Evolutionary conservation across 352 stramenopile species (phyloP).

Genomic region (Globisporangium abappressorium): DNA sequence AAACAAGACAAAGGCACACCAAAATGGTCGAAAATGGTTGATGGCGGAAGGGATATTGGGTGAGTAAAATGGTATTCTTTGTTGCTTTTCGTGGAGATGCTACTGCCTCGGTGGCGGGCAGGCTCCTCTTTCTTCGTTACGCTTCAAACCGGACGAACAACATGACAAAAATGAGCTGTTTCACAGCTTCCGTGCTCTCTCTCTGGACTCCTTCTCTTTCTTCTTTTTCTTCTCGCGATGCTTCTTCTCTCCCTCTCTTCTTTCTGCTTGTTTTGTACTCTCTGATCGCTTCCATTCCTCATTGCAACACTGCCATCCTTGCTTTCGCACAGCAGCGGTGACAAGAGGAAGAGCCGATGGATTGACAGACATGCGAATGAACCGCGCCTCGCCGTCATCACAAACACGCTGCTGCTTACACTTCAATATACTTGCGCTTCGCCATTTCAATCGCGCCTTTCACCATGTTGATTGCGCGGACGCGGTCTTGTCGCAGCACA

Average conservation of each 20-base stretch:
- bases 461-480: slow-evolving; percentile 88
- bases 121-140: slow-evolving; percentile 11
- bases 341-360: background rate
- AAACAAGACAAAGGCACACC: background rate
- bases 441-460: slow-evolving; percentile 82
- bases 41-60: background rate
- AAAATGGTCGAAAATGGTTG: background rate
- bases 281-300: background rate
- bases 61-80: background rate
- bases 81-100: background rate
- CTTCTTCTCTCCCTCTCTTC: background rate
- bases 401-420: slow-evolving; percentile 24
- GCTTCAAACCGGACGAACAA: slow-evolving; percentile 18
- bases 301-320: background rate
- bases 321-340: slow-evolving; percentile 3
- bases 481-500: slow-evolving; percentile 79
- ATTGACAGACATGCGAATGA: background rate
- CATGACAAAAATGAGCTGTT: slow-evolving; percentile 18
- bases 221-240: background rate
- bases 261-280: background rate
- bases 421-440: slow-evolving; percentile 75
- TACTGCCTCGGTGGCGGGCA: background rate
- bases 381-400: background rate
- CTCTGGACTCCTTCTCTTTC: slow-evolving; percentile 4
- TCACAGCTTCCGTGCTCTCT: slow-evolving; percentile 1